Evolutionary conservation across 805 yeast genomes (phyloP).

Genomic region (Ogataea siamensis): DNA sequence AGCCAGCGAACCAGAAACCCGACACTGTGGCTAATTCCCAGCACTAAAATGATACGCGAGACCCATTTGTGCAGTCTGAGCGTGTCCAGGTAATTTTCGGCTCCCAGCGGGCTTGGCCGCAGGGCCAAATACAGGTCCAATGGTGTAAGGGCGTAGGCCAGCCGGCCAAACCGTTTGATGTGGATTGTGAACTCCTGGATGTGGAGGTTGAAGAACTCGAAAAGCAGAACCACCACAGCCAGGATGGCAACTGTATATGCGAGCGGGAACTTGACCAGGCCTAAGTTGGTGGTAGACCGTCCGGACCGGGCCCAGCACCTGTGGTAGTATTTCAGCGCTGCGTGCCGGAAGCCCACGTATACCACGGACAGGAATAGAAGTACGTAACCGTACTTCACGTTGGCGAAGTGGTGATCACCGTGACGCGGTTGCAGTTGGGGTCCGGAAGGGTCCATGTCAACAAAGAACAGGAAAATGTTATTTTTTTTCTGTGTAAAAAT

Average conservation of each 20-base stretch:
- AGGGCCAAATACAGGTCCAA: constrained; percentile 54
- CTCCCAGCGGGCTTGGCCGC: constrained; percentile 51
- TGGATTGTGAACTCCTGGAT: constrained; percentile 35
- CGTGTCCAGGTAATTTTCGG: constrained; percentile 51
- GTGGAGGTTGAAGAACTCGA: constrained; percentile 38
- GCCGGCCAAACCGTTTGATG: constrained; percentile 59
- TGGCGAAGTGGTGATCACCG: constrained; percentile 51
- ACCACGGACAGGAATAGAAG: constrained; percentile 42
- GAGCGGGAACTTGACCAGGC: constrained; percentile 36
- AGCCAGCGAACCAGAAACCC: constrained; percentile 54
- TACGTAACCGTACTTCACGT: constrained; percentile 59
- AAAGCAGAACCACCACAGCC: constrained; percentile 31
- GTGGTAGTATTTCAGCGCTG: constrained; percentile 34
- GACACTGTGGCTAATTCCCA: constrained; percentile 49
- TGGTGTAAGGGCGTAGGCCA: constrained; percentile 58
- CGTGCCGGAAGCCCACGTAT: constrained; percentile 38
- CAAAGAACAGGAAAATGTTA: not conserved
- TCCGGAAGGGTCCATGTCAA: not conserved
- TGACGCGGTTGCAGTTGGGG: constrained; percentile 38
- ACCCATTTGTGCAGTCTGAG: constrained; percentile 69
- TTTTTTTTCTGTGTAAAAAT: not conserved
- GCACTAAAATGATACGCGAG: constrained; percentile 51
- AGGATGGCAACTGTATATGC: constrained; percentile 24
- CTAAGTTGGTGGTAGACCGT: constrained; percentile 36
- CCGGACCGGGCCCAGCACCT: constrained; percentile 40